These are phyloP conservation scores for Lichtheimia hyalospora DNA, from an alignment of 371 early-diverging fungal genomes.

Conservation along the genomic window DNA sequence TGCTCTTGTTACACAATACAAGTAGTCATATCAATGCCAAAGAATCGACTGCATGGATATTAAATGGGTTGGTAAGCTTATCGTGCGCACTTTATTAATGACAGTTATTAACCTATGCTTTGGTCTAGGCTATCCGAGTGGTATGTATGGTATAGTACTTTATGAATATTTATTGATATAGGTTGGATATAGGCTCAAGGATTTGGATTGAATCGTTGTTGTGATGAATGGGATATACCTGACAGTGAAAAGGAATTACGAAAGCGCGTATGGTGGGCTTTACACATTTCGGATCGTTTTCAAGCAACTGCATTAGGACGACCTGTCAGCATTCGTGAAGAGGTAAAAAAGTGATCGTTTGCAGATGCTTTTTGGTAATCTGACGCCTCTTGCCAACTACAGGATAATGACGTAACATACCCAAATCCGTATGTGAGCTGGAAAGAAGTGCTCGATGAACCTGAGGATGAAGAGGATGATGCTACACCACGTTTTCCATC, in stretches of 20 bases:
- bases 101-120: too few species aligned
- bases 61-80: slow-evolving; percentile 1
- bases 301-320: slow-evolving; percentile 43
- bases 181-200: slow-evolving; percentile 30
- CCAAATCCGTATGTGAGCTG: slow-evolving; percentile 38
- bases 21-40: slow-evolving; percentile 38
- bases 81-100: neutral
- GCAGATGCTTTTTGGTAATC: neutral
- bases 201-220: slow-evolving; percentile 38
- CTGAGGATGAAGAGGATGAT: slow-evolving; percentile 20
- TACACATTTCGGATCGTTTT: slow-evolving; percentile 45
- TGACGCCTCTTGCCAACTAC: neutral
- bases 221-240: slow-evolving; percentile 48
- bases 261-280: slow-evolving; percentile 50
- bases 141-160: too few species aligned
- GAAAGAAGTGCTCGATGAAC: slow-evolving; percentile 42
- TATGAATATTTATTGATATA: too few species aligned
- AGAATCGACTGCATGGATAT: slow-evolving; percentile 39
- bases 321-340: slow-evolving; percentile 46
- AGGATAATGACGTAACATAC: slow-evolving; percentile 45
- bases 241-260: slow-evolving; percentile 44
- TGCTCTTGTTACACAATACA: slow-evolving; percentile 41
- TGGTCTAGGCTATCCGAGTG: too few species aligned
- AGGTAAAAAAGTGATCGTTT: slow-evolving; percentile 17
- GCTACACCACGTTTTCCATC: slow-evolving; percentile 36